Evolutionary conservation across 2,329 filamentous ascomycete species (phyloP).

Genomic region (Xylaria hypoxylon): DNA sequence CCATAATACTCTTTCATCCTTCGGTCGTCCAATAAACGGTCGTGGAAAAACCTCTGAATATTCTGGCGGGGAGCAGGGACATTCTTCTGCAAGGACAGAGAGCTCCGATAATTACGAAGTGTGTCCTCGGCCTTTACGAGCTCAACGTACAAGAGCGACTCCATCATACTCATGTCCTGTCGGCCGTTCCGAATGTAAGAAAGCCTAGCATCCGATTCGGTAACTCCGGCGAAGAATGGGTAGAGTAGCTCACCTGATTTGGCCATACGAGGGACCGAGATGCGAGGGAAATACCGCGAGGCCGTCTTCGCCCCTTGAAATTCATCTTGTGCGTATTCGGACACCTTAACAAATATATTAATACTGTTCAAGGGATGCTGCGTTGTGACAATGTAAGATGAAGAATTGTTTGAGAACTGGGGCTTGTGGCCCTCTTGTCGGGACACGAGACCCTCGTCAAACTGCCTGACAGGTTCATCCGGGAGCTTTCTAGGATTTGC

Average conservation of each 20-base stretch:
- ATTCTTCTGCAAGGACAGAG: conserved; percentile 10
- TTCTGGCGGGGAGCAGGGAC: not conserved
- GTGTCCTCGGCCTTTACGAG: conserved; percentile 35
- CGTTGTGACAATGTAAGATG: conserved; percentile 24
- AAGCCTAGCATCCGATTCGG: conserved; percentile 19
- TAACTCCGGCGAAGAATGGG: conserved; percentile 20
- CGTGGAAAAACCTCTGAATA: conserved; percentile 27
- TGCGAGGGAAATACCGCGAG: conserved; percentile 15
- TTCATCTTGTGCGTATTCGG: conserved; percentile 15
- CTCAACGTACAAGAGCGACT: conserved; percentile 31
- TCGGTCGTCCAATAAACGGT: conserved; percentile 20
- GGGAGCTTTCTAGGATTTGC: not conserved
- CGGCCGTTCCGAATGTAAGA: conserved; percentile 12
- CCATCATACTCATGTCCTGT: not conserved
- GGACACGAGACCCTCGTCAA: conserved; percentile 14
- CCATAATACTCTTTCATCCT: conserved; percentile 24
- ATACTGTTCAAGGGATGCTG: not conserved
- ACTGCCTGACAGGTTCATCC: not conserved
- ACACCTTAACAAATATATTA: conserved; percentile 28
- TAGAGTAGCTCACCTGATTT: conserved; percentile 31
- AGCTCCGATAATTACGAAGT: conserved; percentile 29
- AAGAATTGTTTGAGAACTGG: conserved; percentile 27
- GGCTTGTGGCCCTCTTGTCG: not conserved
- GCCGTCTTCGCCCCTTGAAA: conserved; percentile 13
- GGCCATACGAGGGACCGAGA: conserved; percentile 17